A percentile compares a stretch with the other conserved stretches of the same genome.
Conservation (phyloP, 768 basidiomycete genomes). For the Guyanaporus albipodus region DNA sequence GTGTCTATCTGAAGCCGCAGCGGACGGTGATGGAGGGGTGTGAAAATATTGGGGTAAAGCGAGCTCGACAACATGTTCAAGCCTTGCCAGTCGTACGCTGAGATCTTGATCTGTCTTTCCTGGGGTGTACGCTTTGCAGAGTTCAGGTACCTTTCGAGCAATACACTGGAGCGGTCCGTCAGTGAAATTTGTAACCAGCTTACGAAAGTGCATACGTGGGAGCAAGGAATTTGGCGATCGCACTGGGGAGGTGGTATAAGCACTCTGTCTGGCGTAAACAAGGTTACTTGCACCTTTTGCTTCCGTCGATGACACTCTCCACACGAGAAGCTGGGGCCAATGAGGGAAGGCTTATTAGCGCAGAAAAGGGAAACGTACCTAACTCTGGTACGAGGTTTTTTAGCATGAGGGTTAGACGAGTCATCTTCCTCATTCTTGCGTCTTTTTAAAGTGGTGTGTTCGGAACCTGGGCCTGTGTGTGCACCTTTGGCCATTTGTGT, state of each 20-base stretch:
- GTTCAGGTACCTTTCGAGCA: constrained; percentile 80
- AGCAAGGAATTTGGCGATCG: constrained; percentile 81
- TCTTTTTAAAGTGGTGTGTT: constrained; percentile 45
- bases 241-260: constrained; percentile 48
- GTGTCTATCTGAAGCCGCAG: constrained; percentile 33
- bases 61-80: constrained; percentile 78
- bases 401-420: constrained; percentile 39
- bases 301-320: constrained; percentile 87
- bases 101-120: constrained; percentile 84
- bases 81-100: constrained; percentile 62
- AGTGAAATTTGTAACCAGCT: constrained; percentile 6
- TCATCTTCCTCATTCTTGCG: constrained; percentile 66
- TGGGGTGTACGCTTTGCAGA: constrained; percentile 86
- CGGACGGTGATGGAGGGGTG: constrained; percentile 36
- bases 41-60: constrained; percentile 73
- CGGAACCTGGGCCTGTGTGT: constrained; percentile 17
- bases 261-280: constrained; percentile 11
- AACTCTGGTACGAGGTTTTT: constrained; percentile 70
- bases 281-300: constrained; percentile 57
- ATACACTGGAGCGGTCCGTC: constrained; percentile 51
- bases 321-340: constrained; percentile 63
- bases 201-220: constrained; percentile 54
- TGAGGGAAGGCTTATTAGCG: constrained; percentile 3
- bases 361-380: constrained; percentile 45
- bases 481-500: constrained; percentile 29